phyloP scores from a whole-genome alignment of 2,329 filamentous ascomycete genomes.

The Fusarium udum region DNA sequence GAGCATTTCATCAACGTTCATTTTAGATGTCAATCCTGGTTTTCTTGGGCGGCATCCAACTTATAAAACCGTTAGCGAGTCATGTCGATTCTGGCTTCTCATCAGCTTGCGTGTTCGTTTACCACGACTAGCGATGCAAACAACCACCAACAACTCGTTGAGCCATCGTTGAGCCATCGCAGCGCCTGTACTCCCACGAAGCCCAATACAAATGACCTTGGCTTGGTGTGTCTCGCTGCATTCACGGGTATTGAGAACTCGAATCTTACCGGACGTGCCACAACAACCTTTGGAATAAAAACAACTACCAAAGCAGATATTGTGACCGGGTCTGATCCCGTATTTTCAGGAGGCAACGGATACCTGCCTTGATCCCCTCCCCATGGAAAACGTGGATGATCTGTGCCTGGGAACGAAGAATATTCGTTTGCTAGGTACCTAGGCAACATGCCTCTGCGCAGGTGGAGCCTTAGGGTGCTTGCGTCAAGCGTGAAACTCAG shows the following conservation, averaged over 20 bases:
- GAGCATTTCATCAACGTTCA: background rate
- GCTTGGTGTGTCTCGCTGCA: background rate
- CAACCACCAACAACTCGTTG: background rate
- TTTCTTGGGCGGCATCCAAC: background rate
- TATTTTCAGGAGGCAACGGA: slow-evolving; percentile 11
- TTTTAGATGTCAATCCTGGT: background rate
- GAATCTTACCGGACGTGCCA: background rate
- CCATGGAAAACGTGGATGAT: slow-evolving; percentile 6
- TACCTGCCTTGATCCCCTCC: slow-evolving; percentile 20
- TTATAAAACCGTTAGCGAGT: background rate
- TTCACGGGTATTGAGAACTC: background rate
- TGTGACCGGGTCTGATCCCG: background rate
- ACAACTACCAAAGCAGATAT: background rate
- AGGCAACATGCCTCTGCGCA: background rate
- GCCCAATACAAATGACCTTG: background rate
- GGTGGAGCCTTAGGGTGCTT: slow-evolving; percentile 19
- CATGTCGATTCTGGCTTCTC: background rate
- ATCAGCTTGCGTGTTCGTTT: background rate
- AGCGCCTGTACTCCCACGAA: background rate
- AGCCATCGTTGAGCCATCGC: background rate
- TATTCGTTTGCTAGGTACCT: slow-evolving; percentile 2
- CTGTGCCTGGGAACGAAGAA: background rate
- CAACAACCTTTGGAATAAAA: background rate
- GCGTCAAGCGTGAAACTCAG: slow-evolving; percentile 21
- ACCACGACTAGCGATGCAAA: background rate